A percentile compares a stretch with the other conserved stretches of the same genome.
phyloP scores from a whole-genome alignment of 2,329 filamentous ascomycete species.

The Myotisia sp. region DNA sequence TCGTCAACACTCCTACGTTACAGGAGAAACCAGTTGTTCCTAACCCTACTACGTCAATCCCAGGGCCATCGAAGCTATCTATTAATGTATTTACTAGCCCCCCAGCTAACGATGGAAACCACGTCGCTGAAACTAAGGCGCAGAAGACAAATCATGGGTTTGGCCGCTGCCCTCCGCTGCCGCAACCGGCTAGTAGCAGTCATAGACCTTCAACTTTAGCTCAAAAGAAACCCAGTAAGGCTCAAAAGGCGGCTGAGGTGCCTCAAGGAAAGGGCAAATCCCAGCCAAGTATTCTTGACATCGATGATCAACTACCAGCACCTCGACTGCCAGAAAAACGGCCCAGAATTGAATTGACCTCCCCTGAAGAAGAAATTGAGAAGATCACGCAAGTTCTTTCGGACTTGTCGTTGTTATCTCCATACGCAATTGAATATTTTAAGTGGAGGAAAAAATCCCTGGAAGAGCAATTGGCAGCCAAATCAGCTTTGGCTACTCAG shows the following conservation, averaged over 20 bases:
- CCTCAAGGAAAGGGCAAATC: no score
- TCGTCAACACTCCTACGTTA: no score
- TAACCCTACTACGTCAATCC: neutral
- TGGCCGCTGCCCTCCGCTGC: slow-evolving; percentile 14
- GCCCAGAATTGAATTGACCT: neutral
- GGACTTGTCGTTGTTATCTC: neutral
- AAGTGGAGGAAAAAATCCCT: slow-evolving; percentile 1
- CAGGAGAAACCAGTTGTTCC: no score
- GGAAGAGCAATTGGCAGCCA: neutral
- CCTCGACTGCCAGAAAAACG: neutral
- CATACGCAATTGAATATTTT: slow-evolving; percentile 1
- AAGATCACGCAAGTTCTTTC: slow-evolving; percentile 2
- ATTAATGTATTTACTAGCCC: slow-evolving; percentile 11
- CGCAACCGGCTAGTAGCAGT: slow-evolving; percentile 2
- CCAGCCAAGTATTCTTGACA: slow-evolving; percentile 2
- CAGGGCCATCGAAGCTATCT: neutral
- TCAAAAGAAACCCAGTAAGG: neutral
- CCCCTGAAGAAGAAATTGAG: neutral
- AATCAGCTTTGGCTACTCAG: neutral
- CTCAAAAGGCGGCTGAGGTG: neutral
- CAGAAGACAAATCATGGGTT: slow-evolving; percentile 12
- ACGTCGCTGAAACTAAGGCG: slow-evolving; percentile 7
- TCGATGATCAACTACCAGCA: neutral
- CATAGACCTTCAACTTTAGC: neutral
- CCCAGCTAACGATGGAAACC: slow-evolving; percentile 4